Percentiles rank a stretch among this genome's conserved stretches.
These are phyloP conservation scores for Takashimella koratensis DNA, from an alignment of 1,284 basidiomycete species.

Conservation along the genomic window DNA sequence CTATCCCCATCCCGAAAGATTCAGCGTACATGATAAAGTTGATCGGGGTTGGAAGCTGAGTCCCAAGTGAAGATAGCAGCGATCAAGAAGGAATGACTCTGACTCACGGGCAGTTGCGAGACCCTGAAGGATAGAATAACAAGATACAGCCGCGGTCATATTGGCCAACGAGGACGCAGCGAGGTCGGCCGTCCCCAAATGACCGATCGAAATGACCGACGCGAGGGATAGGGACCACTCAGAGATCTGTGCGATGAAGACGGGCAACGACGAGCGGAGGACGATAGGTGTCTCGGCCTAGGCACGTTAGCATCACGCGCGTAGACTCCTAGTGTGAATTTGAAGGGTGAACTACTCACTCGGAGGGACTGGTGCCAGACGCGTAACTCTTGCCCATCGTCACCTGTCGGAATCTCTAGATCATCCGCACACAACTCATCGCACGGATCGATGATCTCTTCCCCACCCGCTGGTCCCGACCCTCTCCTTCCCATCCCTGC, in stretches of 20 bases:
- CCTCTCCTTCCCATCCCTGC: constrained; percentile 18
- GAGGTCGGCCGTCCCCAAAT: constrained; percentile 65
- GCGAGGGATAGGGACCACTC: constrained; percentile 50
- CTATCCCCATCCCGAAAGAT: too few relatives aligned
- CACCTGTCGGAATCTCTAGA: constrained; percentile 40
- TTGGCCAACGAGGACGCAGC: constrained; percentile 64
- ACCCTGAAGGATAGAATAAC: constrained; percentile 74
- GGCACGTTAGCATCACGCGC: too few relatives aligned
- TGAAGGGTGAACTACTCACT: constrained; percentile 22
- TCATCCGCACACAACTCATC: constrained; percentile 44
- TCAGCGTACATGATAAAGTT: too few relatives aligned
- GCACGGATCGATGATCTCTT: constrained; percentile 44
- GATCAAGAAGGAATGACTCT: too few relatives aligned
- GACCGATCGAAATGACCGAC: constrained; percentile 71
- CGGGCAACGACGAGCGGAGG: constrained; percentile 35
- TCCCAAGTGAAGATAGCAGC: too few relatives aligned
- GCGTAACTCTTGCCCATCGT: constrained; percentile 30
- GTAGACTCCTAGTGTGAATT: not conserved
- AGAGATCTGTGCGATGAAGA: constrained; percentile 47
- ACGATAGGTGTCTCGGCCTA: constrained; percentile 44
- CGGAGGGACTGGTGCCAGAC: constrained; percentile 31
- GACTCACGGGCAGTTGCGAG: constrained; percentile 63
- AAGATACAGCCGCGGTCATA: constrained; percentile 50
- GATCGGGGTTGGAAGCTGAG: too few relatives aligned
- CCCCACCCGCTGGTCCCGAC: constrained; percentile 1